Conservation (phyloP, 768 basidiomycete species). For the Suillus variegatus region DNA sequence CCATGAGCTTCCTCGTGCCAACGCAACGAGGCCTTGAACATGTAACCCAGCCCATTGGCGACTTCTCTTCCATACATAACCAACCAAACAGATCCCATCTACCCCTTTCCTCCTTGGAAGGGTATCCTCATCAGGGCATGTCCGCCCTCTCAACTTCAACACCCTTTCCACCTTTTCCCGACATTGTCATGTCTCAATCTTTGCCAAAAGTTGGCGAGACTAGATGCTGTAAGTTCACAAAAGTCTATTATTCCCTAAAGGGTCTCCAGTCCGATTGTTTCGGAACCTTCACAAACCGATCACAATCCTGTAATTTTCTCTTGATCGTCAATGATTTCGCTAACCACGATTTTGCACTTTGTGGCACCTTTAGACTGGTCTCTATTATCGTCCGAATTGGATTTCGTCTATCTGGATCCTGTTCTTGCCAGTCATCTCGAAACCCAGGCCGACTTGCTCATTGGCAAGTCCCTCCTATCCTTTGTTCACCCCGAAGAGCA, state of each 20-base stretch:
- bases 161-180: conserved; percentile 27
- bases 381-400: conserved; percentile 70
- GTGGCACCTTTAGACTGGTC: conserved; percentile 66
- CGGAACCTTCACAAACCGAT: conserved; percentile 20
- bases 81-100: conserved; percentile 35
- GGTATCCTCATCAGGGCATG: conserved; percentile 34
- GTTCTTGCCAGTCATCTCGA: conserved; percentile 72
- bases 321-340: conserved; percentile 16
- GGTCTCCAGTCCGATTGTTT: conserved; percentile 12
- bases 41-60: conserved; percentile 25
- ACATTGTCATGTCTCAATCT: conserved; percentile 37
- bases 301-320: conserved; percentile 16
- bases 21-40: conserved; percentile 33
- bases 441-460: conserved; percentile 65
- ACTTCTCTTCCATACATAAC: conserved; percentile 34
- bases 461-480: conserved; percentile 68
- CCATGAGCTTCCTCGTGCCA: conserved; percentile 38
- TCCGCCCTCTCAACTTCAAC: conserved; percentile 28
- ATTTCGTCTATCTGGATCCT: conserved; percentile 84
- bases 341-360: conserved; percentile 16
- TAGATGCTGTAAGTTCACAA: conserved; percentile 66
- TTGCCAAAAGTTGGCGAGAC: conserved; percentile 68
- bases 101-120: conserved; percentile 40
- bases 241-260: conserved; percentile 18
- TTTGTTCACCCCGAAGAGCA: conserved; percentile 89